Base-by-base conservation (phyloP, 2,329 filamentous ascomycete species). In the Trichoderma koningii region DNA sequence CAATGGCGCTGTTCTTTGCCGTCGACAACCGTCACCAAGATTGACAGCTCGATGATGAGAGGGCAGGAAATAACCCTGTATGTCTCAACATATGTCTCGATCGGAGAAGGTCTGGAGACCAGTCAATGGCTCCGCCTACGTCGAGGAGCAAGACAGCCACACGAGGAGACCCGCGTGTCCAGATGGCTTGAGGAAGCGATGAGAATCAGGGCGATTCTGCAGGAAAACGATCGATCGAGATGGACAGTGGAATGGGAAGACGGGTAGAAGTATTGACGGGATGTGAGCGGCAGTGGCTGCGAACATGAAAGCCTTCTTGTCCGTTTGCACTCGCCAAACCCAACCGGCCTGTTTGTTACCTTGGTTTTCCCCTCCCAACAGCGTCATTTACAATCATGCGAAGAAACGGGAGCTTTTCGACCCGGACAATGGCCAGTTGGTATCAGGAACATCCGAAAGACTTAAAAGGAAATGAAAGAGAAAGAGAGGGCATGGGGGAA, bases 41-140 rank as follows among this genome's bases (percentile, higher is more conserved):
- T 65, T 44, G 56, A 57, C 45, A 42, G 21, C 55, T 51, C 42
- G 61, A 44, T 55, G 51, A 55, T 65, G 48, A 50, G 55, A 44
- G 56, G 41, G 44, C 56, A 52, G 34, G 14, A 38, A 52, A 15
- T 7, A 34, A 28, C 62, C 53, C 51, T 55, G 50, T 34, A 65
- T 65, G 63, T 65, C 63, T 65, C 42, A 52, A 30, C 34, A 57
- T 42, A 30, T 65, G 63, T 65, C 63, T 65, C 55, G 63, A 45
- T 62, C 34, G 34, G 12, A 51, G 52, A 50, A 62, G 21, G 41
- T 5, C 57, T 28, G 38, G 30, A 34, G 50, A 30, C 47, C 34
- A 53, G 14, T 52, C 34, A 19, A 44, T 53, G 19, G 50, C 51
- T 63, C 41, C 56, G 44, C 42, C 26, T 42, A 51, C 42, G 42